Evolutionary conservation across 2,329 filamentous ascomycete species (phyloP).

Genomic region (Ophiostoma pallidulum): DNA sequence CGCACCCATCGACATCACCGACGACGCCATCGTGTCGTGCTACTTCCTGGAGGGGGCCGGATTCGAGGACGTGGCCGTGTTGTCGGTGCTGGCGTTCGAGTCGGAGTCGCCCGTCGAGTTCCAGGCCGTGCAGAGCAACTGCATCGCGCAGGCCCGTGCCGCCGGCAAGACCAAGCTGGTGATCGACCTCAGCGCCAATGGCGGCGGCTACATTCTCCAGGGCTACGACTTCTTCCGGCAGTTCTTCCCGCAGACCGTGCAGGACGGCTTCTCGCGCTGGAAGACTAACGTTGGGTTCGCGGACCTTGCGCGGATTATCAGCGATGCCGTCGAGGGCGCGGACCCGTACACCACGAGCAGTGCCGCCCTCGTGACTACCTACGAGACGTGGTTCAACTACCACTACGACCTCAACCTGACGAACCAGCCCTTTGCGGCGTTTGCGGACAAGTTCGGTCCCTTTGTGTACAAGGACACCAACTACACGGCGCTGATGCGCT

Average conservation of each 20-base stretch:
- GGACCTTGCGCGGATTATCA: conserved; percentile 34
- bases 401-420: conserved; percentile 40
- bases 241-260: conserved; percentile 35
- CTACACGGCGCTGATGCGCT: conserved; percentile 44
- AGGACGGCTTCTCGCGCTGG: conserved; percentile 32
- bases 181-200: conserved; percentile 49
- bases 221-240: conserved; percentile 54
- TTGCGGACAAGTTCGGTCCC: conserved; percentile 35
- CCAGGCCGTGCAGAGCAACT: conserved; percentile 25
- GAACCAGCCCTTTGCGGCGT: conserved; percentile 39
- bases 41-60: conserved; percentile 26
- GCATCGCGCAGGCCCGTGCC: conserved; percentile 28
- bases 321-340: conserved; percentile 32
- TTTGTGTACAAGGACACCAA: conserved; percentile 37
- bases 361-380: conserved; percentile 5
- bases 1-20: conserved; percentile 21
- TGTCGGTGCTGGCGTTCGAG: conserved; percentile 22
- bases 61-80: conserved; percentile 26
- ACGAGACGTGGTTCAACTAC: conserved; percentile 33
- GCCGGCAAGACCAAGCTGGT: conserved; percentile 51
- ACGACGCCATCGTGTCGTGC: conserved; percentile 24
- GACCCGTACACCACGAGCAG: conserved; percentile 37
- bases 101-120: conserved; percentile 22
- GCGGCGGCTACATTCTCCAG: conserved; percentile 48
- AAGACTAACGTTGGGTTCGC: conserved; percentile 28